These are phyloP conservation scores for Didymella keratinophila DNA, from an alignment of 2,329 filamentous ascomycete species.

Conservation along the genomic window DNA sequence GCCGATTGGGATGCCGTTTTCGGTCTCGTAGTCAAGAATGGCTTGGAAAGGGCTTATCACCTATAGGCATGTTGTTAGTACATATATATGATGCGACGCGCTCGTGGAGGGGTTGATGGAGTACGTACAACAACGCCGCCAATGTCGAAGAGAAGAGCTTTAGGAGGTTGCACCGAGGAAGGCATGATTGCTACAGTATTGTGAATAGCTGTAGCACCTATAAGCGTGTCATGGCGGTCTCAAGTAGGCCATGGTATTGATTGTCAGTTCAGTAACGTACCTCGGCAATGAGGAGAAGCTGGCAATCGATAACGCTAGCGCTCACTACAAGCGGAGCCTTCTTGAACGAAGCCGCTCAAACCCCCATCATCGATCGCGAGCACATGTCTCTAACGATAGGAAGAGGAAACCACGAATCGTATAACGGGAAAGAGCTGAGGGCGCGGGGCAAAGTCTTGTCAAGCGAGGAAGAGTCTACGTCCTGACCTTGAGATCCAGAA, in stretches of 20 bases:
- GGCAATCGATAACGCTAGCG: constrained; percentile 27
- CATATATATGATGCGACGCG: background rate
- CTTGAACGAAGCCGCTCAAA: background rate
- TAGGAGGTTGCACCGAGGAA: constrained; percentile 23
- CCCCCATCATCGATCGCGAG: background rate
- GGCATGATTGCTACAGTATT: constrained; percentile 19
- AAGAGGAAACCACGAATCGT: background rate
- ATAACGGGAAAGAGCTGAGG: background rate
- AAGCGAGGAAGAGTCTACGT: background rate
- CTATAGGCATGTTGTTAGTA: constrained; percentile 56
- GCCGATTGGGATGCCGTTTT: constrained; percentile 78
- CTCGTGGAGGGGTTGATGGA: constrained; percentile 1
- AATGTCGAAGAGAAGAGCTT: constrained; percentile 81
- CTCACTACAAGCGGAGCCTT: background rate
- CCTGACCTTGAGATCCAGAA: background rate
- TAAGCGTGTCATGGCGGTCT: constrained; percentile 28
- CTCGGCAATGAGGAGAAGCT: constrained; percentile 34
- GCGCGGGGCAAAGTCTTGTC: background rate
- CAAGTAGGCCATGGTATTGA: constrained; percentile 24
- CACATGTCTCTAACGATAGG: background rate
- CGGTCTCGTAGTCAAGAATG: constrained; percentile 87
- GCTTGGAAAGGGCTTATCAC: constrained; percentile 91
- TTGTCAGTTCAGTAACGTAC: constrained; percentile 27
- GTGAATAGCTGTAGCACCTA: constrained; percentile 9
- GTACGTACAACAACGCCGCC: constrained; percentile 91